These are phyloP conservation scores for Lipomyces anomalus DNA, from an alignment of 805 yeast species.

Conservation along the genomic window DNA sequence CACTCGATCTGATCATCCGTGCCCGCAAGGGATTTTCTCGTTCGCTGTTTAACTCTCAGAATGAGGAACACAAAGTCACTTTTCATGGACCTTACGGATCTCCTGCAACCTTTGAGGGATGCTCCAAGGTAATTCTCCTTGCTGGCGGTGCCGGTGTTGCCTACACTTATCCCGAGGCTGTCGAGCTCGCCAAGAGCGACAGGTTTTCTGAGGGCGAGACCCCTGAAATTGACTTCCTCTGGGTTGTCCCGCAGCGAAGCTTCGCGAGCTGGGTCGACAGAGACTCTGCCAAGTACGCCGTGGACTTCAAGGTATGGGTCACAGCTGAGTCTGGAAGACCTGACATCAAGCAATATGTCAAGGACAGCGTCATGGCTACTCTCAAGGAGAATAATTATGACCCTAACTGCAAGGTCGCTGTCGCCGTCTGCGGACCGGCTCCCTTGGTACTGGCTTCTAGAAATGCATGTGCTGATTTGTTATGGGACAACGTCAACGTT, in stretches of 20 bases:
- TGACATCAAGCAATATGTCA: constrained; percentile 24
- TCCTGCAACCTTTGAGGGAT: constrained; percentile 22
- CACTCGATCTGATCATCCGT: constrained; percentile 30
- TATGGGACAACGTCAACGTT: constrained; percentile 26
- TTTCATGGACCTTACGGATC: constrained; percentile 26
- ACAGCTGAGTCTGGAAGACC: constrained; percentile 33
- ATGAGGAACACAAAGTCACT: constrained; percentile 24
- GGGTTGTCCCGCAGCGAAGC: constrained; percentile 30
- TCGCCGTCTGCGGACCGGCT: constrained; percentile 32
- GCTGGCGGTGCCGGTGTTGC: constrained; percentile 35
- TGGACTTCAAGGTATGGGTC: constrained; percentile 29
- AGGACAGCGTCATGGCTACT: constrained; percentile 20
- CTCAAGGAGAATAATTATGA: constrained; percentile 7
- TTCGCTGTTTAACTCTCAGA: constrained; percentile 20
- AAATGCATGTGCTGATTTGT: constrained; percentile 26
- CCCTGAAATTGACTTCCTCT: constrained; percentile 27
- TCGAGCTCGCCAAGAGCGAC: constrained; percentile 16
- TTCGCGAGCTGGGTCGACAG: constrained; percentile 29
- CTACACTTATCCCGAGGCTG: constrained; percentile 29
- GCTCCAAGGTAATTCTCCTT: constrained; percentile 27
- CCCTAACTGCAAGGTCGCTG: constrained; percentile 14
- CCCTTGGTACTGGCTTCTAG: constrained; percentile 28
- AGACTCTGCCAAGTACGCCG: constrained; percentile 18
- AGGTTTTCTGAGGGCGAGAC: constrained; percentile 8
- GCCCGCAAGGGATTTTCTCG: constrained; percentile 32